Percentiles rank a stretch among this genome's conserved stretches.
phyloP scores from a whole-genome alignment of 2,329 filamentous ascomycete species.

The Neofusicoccum umdonicola region DNA sequence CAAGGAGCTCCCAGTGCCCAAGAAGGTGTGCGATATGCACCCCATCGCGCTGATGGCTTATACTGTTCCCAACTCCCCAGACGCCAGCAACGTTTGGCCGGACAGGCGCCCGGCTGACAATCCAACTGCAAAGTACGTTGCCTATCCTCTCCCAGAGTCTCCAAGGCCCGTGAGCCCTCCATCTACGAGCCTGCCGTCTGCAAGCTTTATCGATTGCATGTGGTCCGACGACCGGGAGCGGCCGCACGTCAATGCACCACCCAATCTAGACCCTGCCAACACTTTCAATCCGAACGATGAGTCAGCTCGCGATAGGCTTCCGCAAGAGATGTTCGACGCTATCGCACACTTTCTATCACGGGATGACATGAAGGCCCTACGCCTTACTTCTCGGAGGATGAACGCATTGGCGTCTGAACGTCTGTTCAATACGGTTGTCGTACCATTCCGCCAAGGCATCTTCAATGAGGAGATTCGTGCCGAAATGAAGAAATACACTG shows the following conservation, averaged over 20 bases:
- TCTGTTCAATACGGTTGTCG: constrained; percentile 63
- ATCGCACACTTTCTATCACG: constrained; percentile 57
- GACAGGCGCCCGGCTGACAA: not conserved
- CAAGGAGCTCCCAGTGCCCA: not conserved
- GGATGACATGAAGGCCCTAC: constrained; percentile 58
- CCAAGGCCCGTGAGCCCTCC: too few species aligned
- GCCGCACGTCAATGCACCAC: not conserved
- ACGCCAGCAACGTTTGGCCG: not conserved
- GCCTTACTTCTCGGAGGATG: constrained; percentile 60
- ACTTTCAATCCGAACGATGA: not conserved
- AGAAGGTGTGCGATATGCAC: not conserved
- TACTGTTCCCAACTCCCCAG: not conserved
- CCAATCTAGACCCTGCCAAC: not conserved
- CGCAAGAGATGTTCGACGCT: constrained; percentile 61
- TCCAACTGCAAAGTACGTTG: not conserved
- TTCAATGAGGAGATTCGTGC: constrained; percentile 39
- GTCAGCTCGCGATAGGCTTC: constrained; percentile 37
- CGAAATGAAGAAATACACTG: constrained; percentile 18
- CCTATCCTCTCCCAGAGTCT: not conserved
- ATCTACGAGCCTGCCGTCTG: too few species aligned
- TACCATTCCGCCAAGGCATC: constrained; percentile 64
- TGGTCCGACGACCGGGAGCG: not conserved
- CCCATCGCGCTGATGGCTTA: not conserved
- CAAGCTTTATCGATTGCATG: not conserved
- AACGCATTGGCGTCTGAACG: constrained; percentile 57